Evolutionary conservation across 768 basidiomycete species (phyloP).

Genomic region (Lactarius hengduanensis): DNA sequence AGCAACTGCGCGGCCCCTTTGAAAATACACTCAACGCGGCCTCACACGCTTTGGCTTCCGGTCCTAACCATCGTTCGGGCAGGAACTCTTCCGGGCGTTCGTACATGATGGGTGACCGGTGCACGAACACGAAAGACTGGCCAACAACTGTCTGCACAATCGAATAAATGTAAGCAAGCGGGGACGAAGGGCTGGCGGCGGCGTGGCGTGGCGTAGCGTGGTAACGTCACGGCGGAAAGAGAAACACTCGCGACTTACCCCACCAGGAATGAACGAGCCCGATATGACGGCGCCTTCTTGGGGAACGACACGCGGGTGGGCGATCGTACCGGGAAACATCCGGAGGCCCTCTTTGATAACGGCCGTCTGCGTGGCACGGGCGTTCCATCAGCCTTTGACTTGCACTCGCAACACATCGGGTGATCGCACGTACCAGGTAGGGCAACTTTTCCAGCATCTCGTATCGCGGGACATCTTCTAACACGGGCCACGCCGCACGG

Average conservation of each 20-base stretch:
- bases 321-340: constrained; percentile 41
- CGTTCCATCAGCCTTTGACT: neutral
- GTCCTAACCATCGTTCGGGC: constrained; percentile 45
- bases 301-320: constrained; percentile 43
- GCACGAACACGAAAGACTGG: constrained; percentile 42
- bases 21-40: constrained; percentile 45
- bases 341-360: constrained; percentile 49
- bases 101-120: constrained; percentile 42
- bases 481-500: constrained; percentile 43
- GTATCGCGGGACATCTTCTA: constrained; percentile 33
- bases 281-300: constrained; percentile 37
- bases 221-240: neutral
- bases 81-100: constrained; percentile 40
- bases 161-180: neutral
- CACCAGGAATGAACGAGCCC: constrained; percentile 40
- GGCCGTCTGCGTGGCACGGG: constrained; percentile 38
- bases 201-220: neutral
- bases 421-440: constrained; percentile 41
- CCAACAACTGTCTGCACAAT: constrained; percentile 41
- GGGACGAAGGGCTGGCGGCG: too few relatives aligned
- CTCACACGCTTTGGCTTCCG: constrained; percentile 39
- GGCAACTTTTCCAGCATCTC: constrained; percentile 46
- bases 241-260: constrained; percentile 34
- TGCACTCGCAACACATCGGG: neutral
- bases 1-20: constrained; percentile 46